Conservation (phyloP, 495 filamentous ascomycete species). For the Penicillium canariense region DNA sequence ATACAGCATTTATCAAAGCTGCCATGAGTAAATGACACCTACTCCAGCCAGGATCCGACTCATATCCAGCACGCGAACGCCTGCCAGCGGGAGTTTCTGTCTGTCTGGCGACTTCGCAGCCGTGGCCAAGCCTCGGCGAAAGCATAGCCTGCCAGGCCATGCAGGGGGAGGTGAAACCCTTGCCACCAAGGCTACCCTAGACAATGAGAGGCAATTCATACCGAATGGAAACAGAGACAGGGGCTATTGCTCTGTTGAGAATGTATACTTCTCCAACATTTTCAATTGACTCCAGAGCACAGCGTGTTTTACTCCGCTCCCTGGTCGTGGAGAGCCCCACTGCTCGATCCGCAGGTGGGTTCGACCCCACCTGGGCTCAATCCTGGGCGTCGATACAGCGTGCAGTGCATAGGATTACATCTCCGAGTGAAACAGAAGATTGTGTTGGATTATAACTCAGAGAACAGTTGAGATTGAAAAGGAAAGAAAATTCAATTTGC, state of each 20-base stretch:
- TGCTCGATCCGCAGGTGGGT: slow-evolving; percentile 9
- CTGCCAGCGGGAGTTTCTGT: slow-evolving; percentile 21
- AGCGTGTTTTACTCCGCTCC: background rate
- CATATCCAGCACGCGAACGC: slow-evolving; percentile 22
- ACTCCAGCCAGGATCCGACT: slow-evolving; percentile 24
- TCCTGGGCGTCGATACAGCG: background rate
- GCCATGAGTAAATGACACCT: background rate
- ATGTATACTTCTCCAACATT: background rate
- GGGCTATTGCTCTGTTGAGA: background rate
- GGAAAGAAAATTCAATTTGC: background rate
- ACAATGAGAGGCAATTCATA: slow-evolving; percentile 3
- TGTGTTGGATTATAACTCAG: no score
- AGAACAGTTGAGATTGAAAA: background rate
- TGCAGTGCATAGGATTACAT: background rate
- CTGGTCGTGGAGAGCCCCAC: slow-evolving; percentile 11
- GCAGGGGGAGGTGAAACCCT: background rate
- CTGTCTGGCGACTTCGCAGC: background rate
- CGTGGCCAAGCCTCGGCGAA: slow-evolving; percentile 9
- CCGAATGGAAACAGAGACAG: background rate
- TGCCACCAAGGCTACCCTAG: background rate
- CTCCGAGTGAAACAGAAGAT: background rate
- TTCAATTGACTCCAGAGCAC: background rate
- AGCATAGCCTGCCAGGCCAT: background rate
- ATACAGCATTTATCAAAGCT: background rate
- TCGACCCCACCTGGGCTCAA: slow-evolving; percentile 11